Base-by-base conservation (phyloP, 1,284 basidiomycete species). In the Schizophyllum commune region DNA sequence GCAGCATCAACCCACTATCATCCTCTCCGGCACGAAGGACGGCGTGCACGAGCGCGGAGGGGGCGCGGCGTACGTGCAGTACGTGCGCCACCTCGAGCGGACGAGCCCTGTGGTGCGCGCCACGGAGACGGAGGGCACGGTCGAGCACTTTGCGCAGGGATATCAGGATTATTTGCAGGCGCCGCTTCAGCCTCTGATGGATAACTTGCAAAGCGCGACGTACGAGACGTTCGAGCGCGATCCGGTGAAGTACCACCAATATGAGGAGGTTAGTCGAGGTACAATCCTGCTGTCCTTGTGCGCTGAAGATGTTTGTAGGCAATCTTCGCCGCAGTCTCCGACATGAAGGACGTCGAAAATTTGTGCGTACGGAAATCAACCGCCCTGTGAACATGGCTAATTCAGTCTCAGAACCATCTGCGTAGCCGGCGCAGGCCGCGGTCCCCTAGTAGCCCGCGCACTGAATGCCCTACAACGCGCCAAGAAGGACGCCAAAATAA, bases 171-270 rank as follows among this genome's bases (percentile, higher is more conserved):
- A 88, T 74, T 77, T 99, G 21, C 97, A 99, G 75, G 92, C 94
- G 8, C 97, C 97, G 0, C 75, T 99, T 60, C 94, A 96, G 80
- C 97, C 97, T 9, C 75, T 99, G 68, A 96, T 97, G 91, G 96
- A 99, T 71, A 96, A 99, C 72, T 77, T 99, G 62, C 93, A 94
- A 69, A 95, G 92, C 67, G 83, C 89, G 61, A 98, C 96, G 6
- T 99, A 99, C 73, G 93, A 98, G 70, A 94, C 94, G 6, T 99
- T 99, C 69, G 97, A 99, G 71, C 87, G 93, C 69, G 97, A 99
- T 77, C 95, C 97, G 0, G 88, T 98, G 65, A 99, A 99, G 74
- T 99, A 99, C 71, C 75, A 83, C 58, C 88, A 94, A 67, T 99
- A 99, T 72, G 97, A 99, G 76, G 92, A 98, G 80, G 92, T 86